Evolutionary conservation across 2,329 filamentous ascomycete genomes (phyloP).

Genomic region (Aureobasidium sp.): DNA sequence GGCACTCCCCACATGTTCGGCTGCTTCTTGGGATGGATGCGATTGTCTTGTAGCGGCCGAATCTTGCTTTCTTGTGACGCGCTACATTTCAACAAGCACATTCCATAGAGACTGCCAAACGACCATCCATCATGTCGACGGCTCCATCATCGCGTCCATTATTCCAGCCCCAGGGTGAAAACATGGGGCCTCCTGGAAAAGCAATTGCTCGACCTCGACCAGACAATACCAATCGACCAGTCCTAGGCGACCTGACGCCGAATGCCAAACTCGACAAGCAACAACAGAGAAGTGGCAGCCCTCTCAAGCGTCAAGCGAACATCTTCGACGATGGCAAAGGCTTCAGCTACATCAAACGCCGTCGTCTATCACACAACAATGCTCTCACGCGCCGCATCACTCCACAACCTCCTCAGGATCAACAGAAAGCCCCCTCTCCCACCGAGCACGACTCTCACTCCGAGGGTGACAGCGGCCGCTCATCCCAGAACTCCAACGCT

Average conservation of each 20-base stretch:
- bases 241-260: conserved; percentile 27
- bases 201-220: background rate
- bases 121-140: conserved; percentile 4
- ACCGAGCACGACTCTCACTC: conserved; percentile 14
- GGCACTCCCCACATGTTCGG: background rate
- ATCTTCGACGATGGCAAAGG: conserved; percentile 26
- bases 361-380: conserved; percentile 18
- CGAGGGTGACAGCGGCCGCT: conserved; percentile 19
- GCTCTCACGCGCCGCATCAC: background rate
- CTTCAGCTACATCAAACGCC: conserved; percentile 29
- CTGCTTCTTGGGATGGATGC: background rate
- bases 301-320: conserved; percentile 29
- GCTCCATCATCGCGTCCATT: conserved; percentile 6
- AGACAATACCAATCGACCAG: conserved; percentile 5
- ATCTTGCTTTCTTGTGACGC: conserved; percentile 11
- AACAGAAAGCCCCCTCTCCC: conserved; percentile 20
- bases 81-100: background rate
- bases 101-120: background rate
- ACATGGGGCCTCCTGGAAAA: conserved; percentile 12
- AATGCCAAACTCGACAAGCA: conserved; percentile 22
- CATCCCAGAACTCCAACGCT: conserved; percentile 24
- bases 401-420: conserved; percentile 3
- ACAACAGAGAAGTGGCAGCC: conserved; percentile 21
- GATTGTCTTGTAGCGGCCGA: background rate
- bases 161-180: background rate